Base-by-base conservation (phyloP, 805 yeast species). In the Candida saitoana region DNA sequence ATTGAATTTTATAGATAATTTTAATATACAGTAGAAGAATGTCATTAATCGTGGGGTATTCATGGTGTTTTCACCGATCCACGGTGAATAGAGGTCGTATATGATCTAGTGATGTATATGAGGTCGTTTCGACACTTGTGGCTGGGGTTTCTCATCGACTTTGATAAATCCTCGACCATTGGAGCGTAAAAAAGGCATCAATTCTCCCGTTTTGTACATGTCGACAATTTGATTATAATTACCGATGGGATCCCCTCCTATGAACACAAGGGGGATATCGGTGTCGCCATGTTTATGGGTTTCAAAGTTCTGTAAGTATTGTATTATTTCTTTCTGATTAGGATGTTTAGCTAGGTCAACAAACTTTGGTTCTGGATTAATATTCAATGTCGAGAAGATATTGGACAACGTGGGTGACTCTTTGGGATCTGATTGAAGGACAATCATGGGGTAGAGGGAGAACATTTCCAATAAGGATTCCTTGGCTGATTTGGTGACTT, bases 281-380 rank as follows among this genome's bases (percentile, higher is more conserved):
- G 48, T 43, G 11, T 38, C 44, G 8, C 39, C 45, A 42, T 15
- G 18, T 8, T 35, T 48, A 30, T 43, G 45, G 16, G 46, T 41
- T 14, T 4, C 36, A 34, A 40, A 40, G 43, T 54, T 7, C 44
- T 54, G 51, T 38, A 65, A 53, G 46, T 63, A 62, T 1, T 46
- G 42, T 19, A 56, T 42, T 29, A 65, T 55, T 17, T 49, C 49
- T 3, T 41, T 36, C 34, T 51, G 51, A 38, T 62, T 51, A 29
- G 71, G 71, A 46, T 65, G 71, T 40, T 56, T 60, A 18, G 44
- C 47, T 33, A 65, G 50, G 42, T 62, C 51, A 5, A 65, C 58
- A 15, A 55, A 49, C 38, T 56, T 55, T 19, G 69, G 64, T 45
- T 63, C 67, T 3, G 71, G 71, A 14, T 49, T 53, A 22, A 65